Percentiles rank a stretch among this genome's conserved stretches.
phyloP scores from a whole-genome alignment of 1,139 yeast species.

The Yamadazyma sp. region DNA sequence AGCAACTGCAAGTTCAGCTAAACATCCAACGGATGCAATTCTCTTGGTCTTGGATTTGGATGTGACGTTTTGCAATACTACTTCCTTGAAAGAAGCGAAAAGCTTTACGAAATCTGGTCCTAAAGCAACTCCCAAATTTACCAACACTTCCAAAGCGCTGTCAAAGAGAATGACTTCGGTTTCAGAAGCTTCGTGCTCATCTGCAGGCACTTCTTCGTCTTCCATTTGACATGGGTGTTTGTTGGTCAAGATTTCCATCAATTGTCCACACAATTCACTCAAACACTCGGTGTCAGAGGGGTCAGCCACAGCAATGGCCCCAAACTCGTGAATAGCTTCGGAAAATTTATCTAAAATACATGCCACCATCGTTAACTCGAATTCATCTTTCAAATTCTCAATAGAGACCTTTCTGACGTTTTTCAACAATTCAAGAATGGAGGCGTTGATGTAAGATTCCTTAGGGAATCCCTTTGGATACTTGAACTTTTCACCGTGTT shows the following conservation, averaged over 20 bases:
- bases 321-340: constrained; percentile 69
- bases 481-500: constrained; percentile 48
- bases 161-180: constrained; percentile 84
- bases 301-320: constrained; percentile 70
- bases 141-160: constrained; percentile 81
- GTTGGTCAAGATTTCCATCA: constrained; percentile 71
- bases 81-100: constrained; percentile 71
- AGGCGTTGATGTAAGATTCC: constrained; percentile 56
- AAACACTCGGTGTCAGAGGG: constrained; percentile 58
- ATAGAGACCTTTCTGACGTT: constrained; percentile 68
- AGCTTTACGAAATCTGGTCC: constrained; percentile 74
- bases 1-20: constrained; percentile 85
- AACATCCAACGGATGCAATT: constrained; percentile 81
- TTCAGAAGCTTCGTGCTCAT: constrained; percentile 75
- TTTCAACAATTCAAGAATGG: constrained; percentile 59
- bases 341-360: constrained; percentile 74
- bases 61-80: constrained; percentile 58
- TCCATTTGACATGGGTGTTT: constrained; percentile 80
- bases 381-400: constrained; percentile 69
- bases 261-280: constrained; percentile 67
- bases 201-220: constrained; percentile 53
- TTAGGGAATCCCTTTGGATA: constrained; percentile 77
- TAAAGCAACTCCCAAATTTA: constrained; percentile 70
- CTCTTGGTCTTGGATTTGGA: constrained; percentile 74
- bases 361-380: constrained; percentile 78